These are phyloP conservation scores for Glebionis coronaria DNA, from an alignment of 129 eudicot genomes.

Conservation along the genomic window DNA sequence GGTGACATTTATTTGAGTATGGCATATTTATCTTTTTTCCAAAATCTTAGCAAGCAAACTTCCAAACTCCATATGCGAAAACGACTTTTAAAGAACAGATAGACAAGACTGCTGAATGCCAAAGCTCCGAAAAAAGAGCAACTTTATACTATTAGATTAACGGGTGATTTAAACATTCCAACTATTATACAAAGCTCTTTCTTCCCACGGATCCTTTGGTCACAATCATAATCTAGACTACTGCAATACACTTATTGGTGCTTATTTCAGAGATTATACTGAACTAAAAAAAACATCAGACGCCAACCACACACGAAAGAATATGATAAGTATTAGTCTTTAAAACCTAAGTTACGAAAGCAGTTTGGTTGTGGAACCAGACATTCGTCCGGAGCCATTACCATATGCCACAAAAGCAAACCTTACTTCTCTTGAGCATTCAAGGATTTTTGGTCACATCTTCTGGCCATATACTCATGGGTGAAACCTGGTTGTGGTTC, in stretches of 20 bases:
- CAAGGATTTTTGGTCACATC: constrained; percentile 24
- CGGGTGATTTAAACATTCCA: constrained; percentile 5
- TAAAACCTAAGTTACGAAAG: constrained; percentile 31
- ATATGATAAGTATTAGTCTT: constrained; percentile 27
- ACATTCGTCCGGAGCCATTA: constrained; percentile 12
- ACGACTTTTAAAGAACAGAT: no score
- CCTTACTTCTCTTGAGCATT: constrained; percentile 20
- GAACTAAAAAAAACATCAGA: constrained; percentile 16
- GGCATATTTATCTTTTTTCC: no score
- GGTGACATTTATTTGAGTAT: no score
- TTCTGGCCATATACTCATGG: constrained; percentile 13
- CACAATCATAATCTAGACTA: constrained; percentile 21
- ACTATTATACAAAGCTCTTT: constrained; percentile 23
- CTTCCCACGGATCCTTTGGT: constrained; percentile 10
- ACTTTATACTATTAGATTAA: constrained; percentile 18
- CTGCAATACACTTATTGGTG: constrained; percentile 19
- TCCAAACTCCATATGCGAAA: no score
- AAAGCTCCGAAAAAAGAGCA: constrained; percentile 7
- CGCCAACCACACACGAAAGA: constrained; percentile 17
- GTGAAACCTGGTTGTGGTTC: constrained; percentile 14
- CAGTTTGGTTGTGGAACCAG: constrained; percentile 7
- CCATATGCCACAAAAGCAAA: constrained; percentile 17
- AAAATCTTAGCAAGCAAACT: no score
- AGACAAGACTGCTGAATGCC: background rate
- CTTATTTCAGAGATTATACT: constrained; percentile 19